Evolutionary conservation across 208 protist genomes (phyloP).

Genomic region (Leishmania tropica): DNA sequence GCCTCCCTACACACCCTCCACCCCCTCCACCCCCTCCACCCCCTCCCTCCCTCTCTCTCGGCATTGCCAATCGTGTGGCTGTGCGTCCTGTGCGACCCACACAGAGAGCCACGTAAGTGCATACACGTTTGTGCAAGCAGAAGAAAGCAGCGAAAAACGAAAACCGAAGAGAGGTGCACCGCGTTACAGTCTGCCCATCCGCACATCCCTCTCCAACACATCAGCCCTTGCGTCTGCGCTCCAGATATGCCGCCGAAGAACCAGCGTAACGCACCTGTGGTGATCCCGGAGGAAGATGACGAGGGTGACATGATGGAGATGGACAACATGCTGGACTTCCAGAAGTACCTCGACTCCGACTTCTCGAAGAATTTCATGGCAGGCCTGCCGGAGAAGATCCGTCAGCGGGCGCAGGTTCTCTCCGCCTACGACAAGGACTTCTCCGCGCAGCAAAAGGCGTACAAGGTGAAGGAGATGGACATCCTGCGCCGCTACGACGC

Average conservation of each 20-base stretch:
- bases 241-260: conserved; percentile 55
- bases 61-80: background rate
- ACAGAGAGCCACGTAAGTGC: background rate
- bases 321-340: conserved; percentile 34
- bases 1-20: background rate
- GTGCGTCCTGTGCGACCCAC: background rate
- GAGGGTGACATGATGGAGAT: conserved; percentile 42
- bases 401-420: conserved; percentile 76
- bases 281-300: conserved; percentile 40
- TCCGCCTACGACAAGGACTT: conserved; percentile 75
- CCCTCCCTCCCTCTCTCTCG: background rate
- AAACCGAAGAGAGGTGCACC: background rate
- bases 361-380: conserved; percentile 84
- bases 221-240: background rate
- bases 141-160: background rate
- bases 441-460: conserved; percentile 50
- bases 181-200: conserved; percentile 1
- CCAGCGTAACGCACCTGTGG: conserved; percentile 16
- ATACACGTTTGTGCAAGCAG: background rate
- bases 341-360: conserved; percentile 77
- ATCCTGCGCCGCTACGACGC: conserved; percentile 79
- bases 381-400: conserved; percentile 82
- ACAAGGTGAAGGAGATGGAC: conserved; percentile 70
- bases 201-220: conserved; percentile 6
- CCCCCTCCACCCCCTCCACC: too few relatives aligned